Conservation (phyloP, 2,329 filamentous ascomycete species). For the Pseudogymnoascus sp. region DNA sequence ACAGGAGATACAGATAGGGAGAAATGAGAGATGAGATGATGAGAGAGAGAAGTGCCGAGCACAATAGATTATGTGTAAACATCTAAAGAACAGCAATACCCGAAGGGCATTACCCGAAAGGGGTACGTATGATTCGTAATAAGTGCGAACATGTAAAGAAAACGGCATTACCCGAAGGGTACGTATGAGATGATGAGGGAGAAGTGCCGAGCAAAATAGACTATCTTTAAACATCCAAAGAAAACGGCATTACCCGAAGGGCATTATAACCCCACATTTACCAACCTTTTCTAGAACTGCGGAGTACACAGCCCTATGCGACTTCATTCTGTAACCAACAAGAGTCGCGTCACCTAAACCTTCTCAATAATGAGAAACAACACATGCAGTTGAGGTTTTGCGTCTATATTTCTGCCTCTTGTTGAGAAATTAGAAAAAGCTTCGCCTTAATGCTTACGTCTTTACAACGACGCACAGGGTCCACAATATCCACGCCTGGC, state of each 20-base stretch:
- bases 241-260: not conserved
- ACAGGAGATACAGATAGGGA: too few relatives aligned
- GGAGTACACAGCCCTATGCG: too few relatives aligned
- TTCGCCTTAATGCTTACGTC: not conserved
- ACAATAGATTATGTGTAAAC: too few relatives aligned
- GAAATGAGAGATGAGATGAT: too few relatives aligned
- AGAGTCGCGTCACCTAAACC: not conserved
- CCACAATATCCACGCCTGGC: not conserved
- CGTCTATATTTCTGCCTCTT: not conserved
- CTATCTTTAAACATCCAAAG: not conserved
- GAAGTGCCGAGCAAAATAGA: not conserved
- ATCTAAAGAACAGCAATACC: too few relatives aligned
- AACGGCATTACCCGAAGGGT: too few relatives aligned
- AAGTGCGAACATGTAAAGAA: too few relatives aligned
- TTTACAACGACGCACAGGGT: not conserved
- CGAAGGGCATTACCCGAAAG: too few relatives aligned
- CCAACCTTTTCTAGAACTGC: not conserved
- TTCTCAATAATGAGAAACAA: not conserved
- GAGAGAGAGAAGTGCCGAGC: too few relatives aligned
- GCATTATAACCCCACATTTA: not conserved
- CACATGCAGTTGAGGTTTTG: not conserved
- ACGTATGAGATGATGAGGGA: too few relatives aligned
- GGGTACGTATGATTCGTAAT: too few relatives aligned
- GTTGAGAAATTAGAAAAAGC: not conserved
- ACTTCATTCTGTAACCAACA: not conserved